Conservation (phyloP, 495 filamentous ascomycete species). For the Penicillium chermesinum region DNA sequence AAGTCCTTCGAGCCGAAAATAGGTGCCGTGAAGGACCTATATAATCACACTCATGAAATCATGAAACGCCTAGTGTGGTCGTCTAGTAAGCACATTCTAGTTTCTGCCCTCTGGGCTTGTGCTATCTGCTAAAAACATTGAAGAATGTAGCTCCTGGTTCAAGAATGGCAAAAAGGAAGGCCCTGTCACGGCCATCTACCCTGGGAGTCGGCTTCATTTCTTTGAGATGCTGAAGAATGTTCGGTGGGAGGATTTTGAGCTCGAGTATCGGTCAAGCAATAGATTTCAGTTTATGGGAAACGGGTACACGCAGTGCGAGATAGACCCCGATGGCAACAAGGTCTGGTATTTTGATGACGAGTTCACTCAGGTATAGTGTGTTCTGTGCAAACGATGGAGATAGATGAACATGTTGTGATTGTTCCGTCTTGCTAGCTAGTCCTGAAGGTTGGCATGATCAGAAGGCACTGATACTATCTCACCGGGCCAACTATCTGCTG, state of each 20-base stretch:
- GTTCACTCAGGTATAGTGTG: background rate
- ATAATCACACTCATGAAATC: slow-evolving; percentile 31
- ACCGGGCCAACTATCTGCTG: no score
- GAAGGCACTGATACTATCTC: no score
- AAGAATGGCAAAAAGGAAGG: slow-evolving; percentile 32
- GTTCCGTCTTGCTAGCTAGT: no score
- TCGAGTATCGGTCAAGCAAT: background rate
- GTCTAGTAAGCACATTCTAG: background rate
- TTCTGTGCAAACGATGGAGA: no score
- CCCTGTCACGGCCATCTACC: slow-evolving; percentile 36
- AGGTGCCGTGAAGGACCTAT: slow-evolving; percentile 33
- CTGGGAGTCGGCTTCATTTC: slow-evolving; percentile 24
- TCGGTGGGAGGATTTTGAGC: background rate
- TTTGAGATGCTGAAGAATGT: background rate
- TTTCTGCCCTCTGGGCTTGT: no score
- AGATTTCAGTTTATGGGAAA: background rate
- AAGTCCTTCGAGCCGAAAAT: slow-evolving; percentile 35
- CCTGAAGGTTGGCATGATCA: no score
- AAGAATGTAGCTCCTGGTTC: slow-evolving; percentile 48
- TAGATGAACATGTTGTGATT: no score
- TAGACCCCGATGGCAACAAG: background rate
- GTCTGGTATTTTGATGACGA: background rate
- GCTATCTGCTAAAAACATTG: no score
- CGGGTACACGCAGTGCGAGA: background rate
- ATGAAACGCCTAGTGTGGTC: slow-evolving; percentile 42